Conservation (phyloP, 495 filamentous ascomycete genomes). For the Pyrenula massariospora region DNA sequence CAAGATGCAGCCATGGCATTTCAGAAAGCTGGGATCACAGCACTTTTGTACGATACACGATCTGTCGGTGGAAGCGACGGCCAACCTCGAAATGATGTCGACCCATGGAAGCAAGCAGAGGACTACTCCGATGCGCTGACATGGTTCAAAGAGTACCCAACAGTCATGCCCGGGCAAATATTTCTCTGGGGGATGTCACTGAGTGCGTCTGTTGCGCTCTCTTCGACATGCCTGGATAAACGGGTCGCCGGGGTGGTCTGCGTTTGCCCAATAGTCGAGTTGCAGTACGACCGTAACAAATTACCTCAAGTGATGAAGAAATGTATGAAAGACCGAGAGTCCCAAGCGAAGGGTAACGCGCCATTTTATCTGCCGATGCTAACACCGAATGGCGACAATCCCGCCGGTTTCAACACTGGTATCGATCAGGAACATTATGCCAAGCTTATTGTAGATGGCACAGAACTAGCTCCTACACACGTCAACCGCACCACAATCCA, state of each 20-base stretch:
- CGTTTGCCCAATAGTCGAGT: background rate
- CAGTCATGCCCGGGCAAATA: conserved; percentile 14
- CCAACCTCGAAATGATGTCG: conserved; percentile 18
- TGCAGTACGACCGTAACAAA: background rate
- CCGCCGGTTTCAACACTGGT: conserved; percentile 11
- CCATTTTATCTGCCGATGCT: conserved; percentile 13
- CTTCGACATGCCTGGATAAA: conserved; percentile 13
- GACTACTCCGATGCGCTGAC: conserved; percentile 22
- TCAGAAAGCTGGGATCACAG: conserved; percentile 16
- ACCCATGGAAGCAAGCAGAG: conserved; percentile 16
- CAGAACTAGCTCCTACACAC: background rate
- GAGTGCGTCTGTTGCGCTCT: conserved; percentile 8
- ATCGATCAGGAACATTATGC: conserved; percentile 10
- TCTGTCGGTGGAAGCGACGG: conserved; percentile 23
- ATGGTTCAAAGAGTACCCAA: conserved; percentile 9
- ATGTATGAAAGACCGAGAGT: conserved; percentile 14
- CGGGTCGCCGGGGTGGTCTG: conserved; percentile 8
- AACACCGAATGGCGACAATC: conserved; percentile 24
- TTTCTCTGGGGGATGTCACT: conserved; percentile 26
- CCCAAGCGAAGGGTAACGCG: conserved; percentile 9
- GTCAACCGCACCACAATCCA: conserved; percentile 10
- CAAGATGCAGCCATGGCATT: conserved; percentile 19
- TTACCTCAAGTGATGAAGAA: conserved; percentile 7
- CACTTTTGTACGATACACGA: conserved; percentile 23
- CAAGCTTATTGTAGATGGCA: conserved; percentile 4